phyloP scores from a whole-genome alignment of 2,329 filamentous ascomycete species.

The Colletotrichum euphorbiae region DNA sequence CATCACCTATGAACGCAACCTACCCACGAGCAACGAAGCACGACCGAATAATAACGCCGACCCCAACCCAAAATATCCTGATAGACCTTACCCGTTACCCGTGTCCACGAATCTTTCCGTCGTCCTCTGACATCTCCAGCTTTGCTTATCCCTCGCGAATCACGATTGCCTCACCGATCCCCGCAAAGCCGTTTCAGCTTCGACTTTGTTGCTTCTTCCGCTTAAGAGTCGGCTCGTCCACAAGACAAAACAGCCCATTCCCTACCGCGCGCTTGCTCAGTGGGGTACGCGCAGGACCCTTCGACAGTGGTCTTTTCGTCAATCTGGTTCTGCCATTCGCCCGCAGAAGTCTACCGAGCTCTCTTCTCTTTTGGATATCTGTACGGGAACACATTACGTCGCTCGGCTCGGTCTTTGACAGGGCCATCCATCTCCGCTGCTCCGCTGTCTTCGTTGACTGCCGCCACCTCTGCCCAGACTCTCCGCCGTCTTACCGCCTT shows the following conservation, averaged over 20 bases:
- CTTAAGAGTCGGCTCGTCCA: neutral
- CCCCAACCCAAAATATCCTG: neutral
- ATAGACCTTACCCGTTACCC: neutral
- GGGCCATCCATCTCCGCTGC: neutral
- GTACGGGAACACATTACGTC: neutral
- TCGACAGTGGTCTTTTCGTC: slow-evolving; percentile 13
- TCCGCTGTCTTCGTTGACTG: neutral
- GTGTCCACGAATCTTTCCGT: slow-evolving; percentile 8
- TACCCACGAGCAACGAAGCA: neutral
- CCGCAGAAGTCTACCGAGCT: neutral
- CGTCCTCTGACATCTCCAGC: neutral
- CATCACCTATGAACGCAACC: neutral
- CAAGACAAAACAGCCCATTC: slow-evolving; percentile 11
- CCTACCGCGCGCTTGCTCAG: slow-evolving; percentile 40
- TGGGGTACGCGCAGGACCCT: slow-evolving; percentile 21
- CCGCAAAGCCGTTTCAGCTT: slow-evolving; percentile 27
- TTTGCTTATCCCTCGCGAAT: neutral
- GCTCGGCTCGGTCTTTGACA: neutral
- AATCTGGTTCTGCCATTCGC: slow-evolving; percentile 17
- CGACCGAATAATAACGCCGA: neutral
- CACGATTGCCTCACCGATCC: slow-evolving; percentile 4
- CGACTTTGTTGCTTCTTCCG: slow-evolving; percentile 16
- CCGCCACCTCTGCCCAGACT: slow-evolving; percentile 31
- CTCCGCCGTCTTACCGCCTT: slow-evolving; percentile 33
- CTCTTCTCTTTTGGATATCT: neutral